These are phyloP conservation scores for Calonectria pseudoturangicola DNA, from an alignment of 2,329 filamentous ascomycete species.

Conservation along the genomic window DNA sequence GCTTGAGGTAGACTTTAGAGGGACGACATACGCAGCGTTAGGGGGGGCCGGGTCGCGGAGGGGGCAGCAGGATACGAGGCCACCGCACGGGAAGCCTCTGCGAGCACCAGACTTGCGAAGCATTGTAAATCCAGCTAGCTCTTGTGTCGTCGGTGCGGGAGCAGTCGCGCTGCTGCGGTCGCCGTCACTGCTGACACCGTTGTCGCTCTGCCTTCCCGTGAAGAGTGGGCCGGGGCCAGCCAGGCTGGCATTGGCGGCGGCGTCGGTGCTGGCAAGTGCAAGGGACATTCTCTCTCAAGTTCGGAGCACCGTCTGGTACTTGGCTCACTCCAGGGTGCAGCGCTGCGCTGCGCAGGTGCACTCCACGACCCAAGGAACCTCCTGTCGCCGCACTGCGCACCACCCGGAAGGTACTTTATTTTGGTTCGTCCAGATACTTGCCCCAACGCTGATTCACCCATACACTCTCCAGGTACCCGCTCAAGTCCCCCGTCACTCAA, in stretches of 20 bases:
- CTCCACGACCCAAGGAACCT: conserved; percentile 50
- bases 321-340: conserved; percentile 46
- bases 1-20: conserved; percentile 17
- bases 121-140: conserved; percentile 4
- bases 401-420: conserved; percentile 19
- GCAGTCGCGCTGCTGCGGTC: conserved; percentile 20
- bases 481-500: conserved; percentile 7
- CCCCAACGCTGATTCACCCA: conserved; percentile 11
- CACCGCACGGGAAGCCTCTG: not conserved
- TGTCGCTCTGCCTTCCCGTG: conserved; percentile 38
- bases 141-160: not conserved
- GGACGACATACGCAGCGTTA: not conserved
- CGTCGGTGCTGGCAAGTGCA: conserved; percentile 34
- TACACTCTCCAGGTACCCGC: conserved; percentile 9
- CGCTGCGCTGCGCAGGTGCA: conserved; percentile 30
- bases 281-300: conserved; percentile 27
- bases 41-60: not conserved
- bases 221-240: conserved; percentile 35
- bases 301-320: conserved; percentile 45
- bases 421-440: conserved; percentile 7
- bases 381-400: conserved; percentile 44
- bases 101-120: not conserved
- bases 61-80: not conserved
- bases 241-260: conserved; percentile 36
- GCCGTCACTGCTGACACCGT: conserved; percentile 29